phyloP scores from a whole-genome alignment of 176 grass and related monocot genomes.

The Aegilops longissima region DNA sequence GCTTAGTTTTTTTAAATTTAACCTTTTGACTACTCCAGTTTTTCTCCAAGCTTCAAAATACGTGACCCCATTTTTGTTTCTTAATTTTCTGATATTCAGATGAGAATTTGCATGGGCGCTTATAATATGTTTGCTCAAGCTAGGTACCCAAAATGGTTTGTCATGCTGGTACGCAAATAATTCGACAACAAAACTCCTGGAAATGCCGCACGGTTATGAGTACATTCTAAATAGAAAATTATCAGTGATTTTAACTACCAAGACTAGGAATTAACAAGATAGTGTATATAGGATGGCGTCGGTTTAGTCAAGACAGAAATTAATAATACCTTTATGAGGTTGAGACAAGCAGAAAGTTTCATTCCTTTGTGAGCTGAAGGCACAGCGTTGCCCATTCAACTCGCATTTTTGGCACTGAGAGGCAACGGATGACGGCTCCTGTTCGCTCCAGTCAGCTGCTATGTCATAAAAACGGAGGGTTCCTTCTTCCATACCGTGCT shows the following conservation, averaged over 20 bases:
- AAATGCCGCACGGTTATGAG: neutral
- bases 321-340: neutral
- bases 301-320: neutral
- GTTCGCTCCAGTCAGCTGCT: neutral
- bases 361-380: conserved; percentile 28
- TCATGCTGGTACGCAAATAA: neutral
- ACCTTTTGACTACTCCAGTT: neutral
- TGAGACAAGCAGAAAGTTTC: conserved; percentile 28
- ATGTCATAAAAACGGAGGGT: neutral
- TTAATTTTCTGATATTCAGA: neutral
- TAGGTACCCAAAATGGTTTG: neutral
- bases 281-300: neutral
- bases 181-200: neutral
- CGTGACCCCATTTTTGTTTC: neutral
- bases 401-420: neutral
- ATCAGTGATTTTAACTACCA: neutral
- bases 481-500: neutral
- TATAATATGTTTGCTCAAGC: neutral
- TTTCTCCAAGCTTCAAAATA: neutral
- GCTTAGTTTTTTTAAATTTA: neutral
- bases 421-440: neutral
- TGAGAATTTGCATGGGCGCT: neutral
- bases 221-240: neutral
- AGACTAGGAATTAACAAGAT: neutral
- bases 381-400: neutral